Evolutionary conservation across 1,284 basidiomycete genomes (phyloP).

Genomic region (Ceratobasidium theobromae): DNA sequence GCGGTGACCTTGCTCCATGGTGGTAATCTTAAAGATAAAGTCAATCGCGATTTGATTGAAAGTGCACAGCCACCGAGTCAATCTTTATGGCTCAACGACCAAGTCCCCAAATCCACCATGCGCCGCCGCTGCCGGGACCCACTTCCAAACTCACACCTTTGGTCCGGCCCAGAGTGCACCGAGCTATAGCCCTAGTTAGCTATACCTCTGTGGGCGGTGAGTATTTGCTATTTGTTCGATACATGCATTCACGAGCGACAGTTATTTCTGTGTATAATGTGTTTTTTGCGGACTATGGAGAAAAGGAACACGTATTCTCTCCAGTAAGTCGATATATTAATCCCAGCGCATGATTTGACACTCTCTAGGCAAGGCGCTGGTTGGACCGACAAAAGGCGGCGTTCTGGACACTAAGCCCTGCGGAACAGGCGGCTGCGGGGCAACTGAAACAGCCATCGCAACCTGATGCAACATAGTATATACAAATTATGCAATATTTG

Average conservation of each 20-base stretch:
- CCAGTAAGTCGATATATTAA: constrained; percentile 3
- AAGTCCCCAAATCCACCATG: constrained; percentile 4
- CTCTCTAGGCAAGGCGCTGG: constrained; percentile 29
- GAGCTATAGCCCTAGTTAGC: constrained; percentile 13
- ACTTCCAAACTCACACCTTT: neutral
- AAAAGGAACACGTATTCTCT: constrained; percentile 31
- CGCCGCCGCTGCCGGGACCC: neutral
- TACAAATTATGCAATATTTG: too few relatives aligned
- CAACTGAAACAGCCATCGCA: neutral
- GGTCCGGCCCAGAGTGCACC: constrained; percentile 1
- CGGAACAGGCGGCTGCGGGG: constrained; percentile 16
- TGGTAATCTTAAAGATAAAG: neutral
- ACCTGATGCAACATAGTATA: too few relatives aligned
- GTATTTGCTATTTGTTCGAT: neutral
- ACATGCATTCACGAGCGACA: neutral
- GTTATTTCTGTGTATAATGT: constrained; percentile 15
- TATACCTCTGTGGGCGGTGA: constrained; percentile 6
- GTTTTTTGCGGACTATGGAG: constrained; percentile 28
- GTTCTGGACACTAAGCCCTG: constrained; percentile 26
- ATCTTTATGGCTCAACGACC: constrained; percentile 17
- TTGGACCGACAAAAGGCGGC: constrained; percentile 28
- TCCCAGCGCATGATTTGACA: neutral
- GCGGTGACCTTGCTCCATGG: constrained; percentile 13
- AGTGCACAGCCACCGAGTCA: constrained; percentile 6
- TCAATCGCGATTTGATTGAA: neutral